A percentile compares a stretch with the other conserved stretches of the same genome.
phyloP scores from a whole-genome alignment of 805 yeast genomes.

The Candida hispaniensis region DNA sequence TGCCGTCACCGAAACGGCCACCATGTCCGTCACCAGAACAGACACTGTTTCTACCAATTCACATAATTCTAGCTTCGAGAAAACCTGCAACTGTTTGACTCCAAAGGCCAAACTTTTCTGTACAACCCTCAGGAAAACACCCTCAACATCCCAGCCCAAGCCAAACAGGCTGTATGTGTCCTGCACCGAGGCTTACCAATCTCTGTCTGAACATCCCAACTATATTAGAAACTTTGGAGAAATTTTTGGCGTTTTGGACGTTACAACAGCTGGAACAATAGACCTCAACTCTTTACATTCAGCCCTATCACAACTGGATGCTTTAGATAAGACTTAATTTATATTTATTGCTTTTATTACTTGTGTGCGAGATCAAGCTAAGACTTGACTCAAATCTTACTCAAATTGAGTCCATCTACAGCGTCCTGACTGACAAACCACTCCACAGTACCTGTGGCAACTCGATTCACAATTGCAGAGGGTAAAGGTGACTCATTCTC shows the following conservation, averaged over 20 bases:
- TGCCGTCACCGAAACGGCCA: slow-evolving; percentile 2
- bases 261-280: slow-evolving; percentile 8
- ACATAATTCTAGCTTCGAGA: slow-evolving; percentile 25
- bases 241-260: slow-evolving; percentile 3
- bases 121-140: slow-evolving; percentile 31
- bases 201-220: slow-evolving; percentile 52
- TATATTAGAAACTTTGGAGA: neutral
- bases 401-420: slow-evolving; percentile 42
- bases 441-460: slow-evolving; percentile 42
- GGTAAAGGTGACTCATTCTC: slow-evolving; percentile 40
- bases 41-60: slow-evolving; percentile 2
- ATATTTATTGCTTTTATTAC: neutral
- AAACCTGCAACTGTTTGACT: slow-evolving; percentile 67
- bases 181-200: slow-evolving; percentile 74
- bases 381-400: slow-evolving; percentile 12
- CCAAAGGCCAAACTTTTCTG: slow-evolving; percentile 81
- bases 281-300: slow-evolving; percentile 6
- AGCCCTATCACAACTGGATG: too few relatives aligned
- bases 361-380: neutral
- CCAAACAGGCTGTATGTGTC: slow-evolving; percentile 43
- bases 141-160: slow-evolving; percentile 18
- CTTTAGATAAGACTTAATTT: too few relatives aligned
- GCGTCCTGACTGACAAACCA: slow-evolving; percentile 89
- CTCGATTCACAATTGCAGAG: slow-evolving; percentile 58
- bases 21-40: slow-evolving; percentile 3